Evolutionary conservation across 805 yeast genomes (phyloP).

Genomic region (Candida patagonica): DNA sequence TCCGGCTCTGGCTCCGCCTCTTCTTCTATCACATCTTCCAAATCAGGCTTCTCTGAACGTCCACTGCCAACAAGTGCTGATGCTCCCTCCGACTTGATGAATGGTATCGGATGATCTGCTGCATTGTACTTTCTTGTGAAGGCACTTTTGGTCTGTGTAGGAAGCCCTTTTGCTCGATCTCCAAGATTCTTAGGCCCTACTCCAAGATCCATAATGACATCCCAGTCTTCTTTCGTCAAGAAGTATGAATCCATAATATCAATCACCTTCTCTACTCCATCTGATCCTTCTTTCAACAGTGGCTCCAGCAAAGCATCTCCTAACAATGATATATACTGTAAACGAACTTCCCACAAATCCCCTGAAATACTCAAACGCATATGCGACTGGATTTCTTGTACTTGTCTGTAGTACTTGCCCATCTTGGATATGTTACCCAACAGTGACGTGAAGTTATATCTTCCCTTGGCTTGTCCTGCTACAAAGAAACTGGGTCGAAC

Average conservation of each 20-base stretch:
- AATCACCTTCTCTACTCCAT: conserved; percentile 58
- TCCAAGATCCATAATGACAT: conserved; percentile 70
- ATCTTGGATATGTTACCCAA: conserved; percentile 83
- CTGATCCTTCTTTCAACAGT: conserved; percentile 43
- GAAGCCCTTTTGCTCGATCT: conserved; percentile 41
- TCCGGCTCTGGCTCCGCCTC: conserved; percentile 27
- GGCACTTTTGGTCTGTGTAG: conserved; percentile 71
- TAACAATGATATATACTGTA: conserved; percentile 64
- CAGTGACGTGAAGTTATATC: conserved; percentile 77
- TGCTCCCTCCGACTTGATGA: conserved; percentile 43
- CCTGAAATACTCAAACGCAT: conserved; percentile 73
- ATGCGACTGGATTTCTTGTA: conserved; percentile 86
- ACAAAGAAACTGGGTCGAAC: conserved; percentile 69
- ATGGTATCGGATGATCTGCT: conserved; percentile 73
- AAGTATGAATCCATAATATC: conserved; percentile 76
- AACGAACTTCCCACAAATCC: conserved; percentile 61
- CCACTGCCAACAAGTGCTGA: conserved; percentile 24
- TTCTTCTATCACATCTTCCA: conserved; percentile 54
- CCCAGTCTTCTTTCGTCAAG: conserved; percentile 89
- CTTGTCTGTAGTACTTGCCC: conserved; percentile 63
- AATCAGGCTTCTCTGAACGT: conserved; percentile 41
- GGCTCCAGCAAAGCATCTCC: conserved; percentile 51
- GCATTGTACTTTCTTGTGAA: conserved; percentile 81
- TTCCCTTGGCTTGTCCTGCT: conserved; percentile 58
- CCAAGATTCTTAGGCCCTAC: conserved; percentile 40